Conservation (phyloP, 768 basidiomycete genomes). For the Tricholoma furcatifolium region DNA sequence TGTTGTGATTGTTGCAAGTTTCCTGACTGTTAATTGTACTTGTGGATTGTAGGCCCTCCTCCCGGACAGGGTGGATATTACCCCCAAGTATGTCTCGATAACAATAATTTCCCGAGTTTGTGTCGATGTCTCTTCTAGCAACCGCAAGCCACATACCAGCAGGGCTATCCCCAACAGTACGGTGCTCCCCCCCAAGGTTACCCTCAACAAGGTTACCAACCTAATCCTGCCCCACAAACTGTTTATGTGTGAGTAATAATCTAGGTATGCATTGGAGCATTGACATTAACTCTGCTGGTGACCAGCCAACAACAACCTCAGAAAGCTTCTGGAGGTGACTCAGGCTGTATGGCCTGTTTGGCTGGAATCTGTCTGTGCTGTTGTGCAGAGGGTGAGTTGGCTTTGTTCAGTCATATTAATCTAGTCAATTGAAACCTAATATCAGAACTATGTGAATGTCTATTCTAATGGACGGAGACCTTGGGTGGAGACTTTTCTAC, state of each 20-base stretch:
- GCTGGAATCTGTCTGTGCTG: conserved; percentile 66
- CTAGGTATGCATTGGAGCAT: neutral
- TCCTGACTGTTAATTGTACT: conserved; percentile 4
- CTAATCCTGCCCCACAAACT: conserved; percentile 62
- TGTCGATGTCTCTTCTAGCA: conserved; percentile 38
- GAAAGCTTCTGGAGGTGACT: conserved; percentile 37
- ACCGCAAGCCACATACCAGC: conserved; percentile 67
- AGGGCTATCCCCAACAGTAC: conserved; percentile 30
- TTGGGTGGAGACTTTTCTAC: conserved; percentile 1
- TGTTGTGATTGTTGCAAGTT: neutral
- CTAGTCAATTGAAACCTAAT: conserved; percentile 5
- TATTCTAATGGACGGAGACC: conserved; percentile 40
- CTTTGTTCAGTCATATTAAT: neutral
- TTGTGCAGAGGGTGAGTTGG: conserved; percentile 60
- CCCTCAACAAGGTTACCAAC: conserved; percentile 55
- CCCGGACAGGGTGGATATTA: conserved; percentile 69
- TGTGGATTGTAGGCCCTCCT: conserved; percentile 40
- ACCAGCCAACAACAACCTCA: conserved; percentile 52
- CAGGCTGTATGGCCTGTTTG: conserved; percentile 62
- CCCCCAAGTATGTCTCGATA: conserved; percentile 39
- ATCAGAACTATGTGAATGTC: conserved; percentile 73
- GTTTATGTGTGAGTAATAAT: conserved; percentile 66
- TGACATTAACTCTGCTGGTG: neutral
- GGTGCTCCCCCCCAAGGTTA: conserved; percentile 33
- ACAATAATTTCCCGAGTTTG: neutral